A percentile compares a stretch with the other conserved stretches of the same genome.
Conservation (phyloP, 352 stramenopile genomes). For the Phytophthora tentaculata region DNA sequence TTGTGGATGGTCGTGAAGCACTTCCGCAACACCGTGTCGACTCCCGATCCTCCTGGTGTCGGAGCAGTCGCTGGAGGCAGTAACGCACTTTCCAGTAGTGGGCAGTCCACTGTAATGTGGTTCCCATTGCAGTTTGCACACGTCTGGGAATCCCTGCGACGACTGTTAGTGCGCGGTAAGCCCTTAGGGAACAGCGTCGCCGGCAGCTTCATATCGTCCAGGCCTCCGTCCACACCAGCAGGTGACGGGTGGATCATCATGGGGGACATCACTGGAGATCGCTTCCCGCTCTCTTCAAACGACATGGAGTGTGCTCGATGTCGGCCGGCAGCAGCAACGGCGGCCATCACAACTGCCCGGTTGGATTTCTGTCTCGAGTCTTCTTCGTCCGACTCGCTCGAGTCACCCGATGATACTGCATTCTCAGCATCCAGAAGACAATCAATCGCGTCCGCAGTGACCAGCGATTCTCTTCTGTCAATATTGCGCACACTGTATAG, state of each 20-base stretch:
- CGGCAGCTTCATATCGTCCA: constrained; percentile 32
- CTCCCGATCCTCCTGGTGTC: constrained; percentile 24
- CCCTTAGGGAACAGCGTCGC: constrained; percentile 43
- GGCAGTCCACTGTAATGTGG: constrained; percentile 84
- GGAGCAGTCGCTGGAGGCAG: constrained; percentile 20
- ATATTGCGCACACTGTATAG: constrained; percentile 72
- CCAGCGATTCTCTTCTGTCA: constrained; percentile 60
- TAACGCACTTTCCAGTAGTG: constrained; percentile 65
- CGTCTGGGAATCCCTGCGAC: constrained; percentile 60
- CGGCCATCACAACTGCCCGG: constrained; percentile 49
- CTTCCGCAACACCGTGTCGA: constrained; percentile 85
- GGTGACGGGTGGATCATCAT: constrained; percentile 30
- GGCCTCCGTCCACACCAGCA: constrained; percentile 11
- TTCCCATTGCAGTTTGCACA: constrained; percentile 84
- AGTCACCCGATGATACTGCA: constrained; percentile 6
- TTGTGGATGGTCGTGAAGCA: constrained; percentile 90
- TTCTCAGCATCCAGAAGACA: constrained; percentile 47
- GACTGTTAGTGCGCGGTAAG: constrained; percentile 60
- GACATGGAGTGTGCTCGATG: constrained; percentile 55
- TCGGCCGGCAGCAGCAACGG: constrained; percentile 44
- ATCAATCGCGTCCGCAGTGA: constrained; percentile 43
- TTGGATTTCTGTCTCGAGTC: constrained; percentile 43
- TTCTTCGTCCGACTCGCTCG: constrained; percentile 40
- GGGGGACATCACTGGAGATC: constrained; percentile 26
- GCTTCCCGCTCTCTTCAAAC: constrained; percentile 36